Base-by-base conservation (phyloP, 352 stramenopile species). In the Pythium insidiosum region DNA sequence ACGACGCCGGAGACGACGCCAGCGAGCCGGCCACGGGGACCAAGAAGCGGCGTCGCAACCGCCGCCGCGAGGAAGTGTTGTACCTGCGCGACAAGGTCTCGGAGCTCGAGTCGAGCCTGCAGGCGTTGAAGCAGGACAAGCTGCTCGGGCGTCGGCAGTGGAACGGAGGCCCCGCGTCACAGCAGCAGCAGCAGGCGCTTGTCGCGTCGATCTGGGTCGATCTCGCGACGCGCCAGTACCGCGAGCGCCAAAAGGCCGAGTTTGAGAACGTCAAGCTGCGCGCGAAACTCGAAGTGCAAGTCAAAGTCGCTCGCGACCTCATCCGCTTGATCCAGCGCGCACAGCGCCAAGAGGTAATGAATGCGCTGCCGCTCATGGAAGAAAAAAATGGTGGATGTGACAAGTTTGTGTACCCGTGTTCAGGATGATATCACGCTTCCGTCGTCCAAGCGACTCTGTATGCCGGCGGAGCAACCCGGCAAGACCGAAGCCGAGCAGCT, bases 251-350 rank as follows among this genome's bases (percentile, higher is more conserved):
- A 23, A 42, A 74, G 40, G 59, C 68, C 1, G 65, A 85, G 39
- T 43, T 68, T 11, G 73, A 85, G 53, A 85, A 85, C 34, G 53
- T 69, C 18, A 60, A 68, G 13, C 57, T 85, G 4, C 71, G 73
- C 46, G 51, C 55, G 7, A 63, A 70, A 28, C 50, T 85, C 18
- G 69, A 83, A 42, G 68, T 66, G 13, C 73, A 85, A 28, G 66
- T 83, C 49, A 81, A 81, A 44, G 61, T 83, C 31, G 73, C 65
- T 25, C 47, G 48, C 25, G 53, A 43, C 33, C 50, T 58, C 0
- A 43, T 53, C 20, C 50, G 50, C 29, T 53, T 58, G 50, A 37
- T 58, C 22, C 47, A 58, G 50, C 50, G 50, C 5, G 51, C 50
- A 25, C 51, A 58, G 24, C 43, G 29, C 39, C 42, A 58, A n/a